Conservation (phyloP, 768 basidiomycete genomes). For the Tulasnella sp. region DNA sequence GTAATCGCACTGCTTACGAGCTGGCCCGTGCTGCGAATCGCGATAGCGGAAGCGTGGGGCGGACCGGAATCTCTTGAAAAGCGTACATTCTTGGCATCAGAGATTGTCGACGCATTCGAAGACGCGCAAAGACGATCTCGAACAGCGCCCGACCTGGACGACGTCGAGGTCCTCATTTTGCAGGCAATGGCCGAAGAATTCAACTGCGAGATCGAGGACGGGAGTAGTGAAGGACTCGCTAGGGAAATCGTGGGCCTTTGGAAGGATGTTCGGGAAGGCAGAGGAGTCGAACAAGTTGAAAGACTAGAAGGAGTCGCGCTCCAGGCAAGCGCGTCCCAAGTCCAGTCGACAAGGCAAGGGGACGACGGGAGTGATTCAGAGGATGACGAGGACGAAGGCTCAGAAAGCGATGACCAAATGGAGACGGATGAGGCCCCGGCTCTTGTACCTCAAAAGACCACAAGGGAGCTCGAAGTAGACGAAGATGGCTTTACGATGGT, state of each 20-base stretch:
- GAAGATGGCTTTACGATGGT: constrained; percentile 92
- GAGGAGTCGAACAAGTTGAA: constrained; percentile 47
- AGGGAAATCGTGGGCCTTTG: constrained; percentile 68
- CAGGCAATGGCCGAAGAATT: constrained; percentile 89
- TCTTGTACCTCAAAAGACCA: constrained; percentile 40
- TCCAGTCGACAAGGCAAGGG: constrained; percentile 35
- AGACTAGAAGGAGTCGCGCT: constrained; percentile 65
- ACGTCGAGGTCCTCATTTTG: constrained; percentile 75
- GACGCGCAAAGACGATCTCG: constrained; percentile 11
- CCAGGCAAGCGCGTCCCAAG: constrained; percentile 53
- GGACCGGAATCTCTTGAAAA: constrained; percentile 68
- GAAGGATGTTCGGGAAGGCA: constrained; percentile 43
- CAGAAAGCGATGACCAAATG: constrained; percentile 37
- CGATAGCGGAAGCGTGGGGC: constrained; percentile 83
- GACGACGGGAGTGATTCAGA: constrained; percentile 37
- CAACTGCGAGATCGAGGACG: constrained; percentile 79
- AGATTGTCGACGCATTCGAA: constrained; percentile 70
- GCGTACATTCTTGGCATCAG: constrained; percentile 78
- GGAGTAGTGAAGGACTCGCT: constrained; percentile 69
- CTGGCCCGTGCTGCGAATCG: constrained; percentile 85
- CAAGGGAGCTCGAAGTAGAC: constrained; percentile 61
- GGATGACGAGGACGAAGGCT: constrained; percentile 41
- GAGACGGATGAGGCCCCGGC: constrained; percentile 49
- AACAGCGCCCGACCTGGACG: constrained; percentile 56
- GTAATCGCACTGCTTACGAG: constrained; percentile 73